Percentiles rank a stretch among this genome's conserved stretches.
Conservation (phyloP, 768 basidiomycete genomes). For the Leccinum truebloodii region DNA sequence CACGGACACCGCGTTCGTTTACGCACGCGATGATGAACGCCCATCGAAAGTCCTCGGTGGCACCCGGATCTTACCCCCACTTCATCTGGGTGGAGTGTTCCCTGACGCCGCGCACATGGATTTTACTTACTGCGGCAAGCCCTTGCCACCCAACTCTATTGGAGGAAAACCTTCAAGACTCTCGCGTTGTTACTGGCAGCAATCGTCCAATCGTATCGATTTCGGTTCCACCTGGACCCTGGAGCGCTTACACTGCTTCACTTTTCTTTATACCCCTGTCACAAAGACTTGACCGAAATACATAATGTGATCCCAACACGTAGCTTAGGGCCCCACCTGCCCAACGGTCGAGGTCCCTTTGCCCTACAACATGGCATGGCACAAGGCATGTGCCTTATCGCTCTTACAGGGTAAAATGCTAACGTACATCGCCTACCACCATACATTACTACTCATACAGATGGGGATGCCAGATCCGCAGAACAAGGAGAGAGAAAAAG, state of each 20-base stretch:
- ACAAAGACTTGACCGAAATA: background rate
- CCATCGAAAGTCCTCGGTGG: background rate
- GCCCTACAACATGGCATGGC: background rate
- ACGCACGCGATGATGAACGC: background rate
- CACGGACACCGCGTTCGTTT: constrained; percentile 3
- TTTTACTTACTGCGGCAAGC: background rate
- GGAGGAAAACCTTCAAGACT: background rate
- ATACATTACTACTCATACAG: constrained; percentile 20
- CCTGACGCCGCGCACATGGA: background rate
- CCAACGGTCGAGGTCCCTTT: constrained; percentile 13
- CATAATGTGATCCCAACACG: constrained; percentile 8
- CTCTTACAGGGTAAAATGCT: constrained; percentile 6
- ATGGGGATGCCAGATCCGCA: constrained; percentile 25
- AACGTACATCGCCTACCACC: constrained; percentile 20
- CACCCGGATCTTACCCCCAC: constrained; percentile 1
- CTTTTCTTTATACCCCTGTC: background rate
- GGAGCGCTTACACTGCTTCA: background rate
- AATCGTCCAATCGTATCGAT: background rate
- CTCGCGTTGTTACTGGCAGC: background rate
- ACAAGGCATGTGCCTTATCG: constrained; percentile 10
- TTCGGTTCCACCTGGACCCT: background rate
- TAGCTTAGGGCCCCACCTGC: constrained; percentile 10
- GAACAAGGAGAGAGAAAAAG: background rate
- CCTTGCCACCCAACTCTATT: constrained; percentile 3
- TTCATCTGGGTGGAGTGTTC: constrained; percentile 5